phyloP scores from a whole-genome alignment of 345 rosid species.

The Microthlaspi erraticum region DNA sequence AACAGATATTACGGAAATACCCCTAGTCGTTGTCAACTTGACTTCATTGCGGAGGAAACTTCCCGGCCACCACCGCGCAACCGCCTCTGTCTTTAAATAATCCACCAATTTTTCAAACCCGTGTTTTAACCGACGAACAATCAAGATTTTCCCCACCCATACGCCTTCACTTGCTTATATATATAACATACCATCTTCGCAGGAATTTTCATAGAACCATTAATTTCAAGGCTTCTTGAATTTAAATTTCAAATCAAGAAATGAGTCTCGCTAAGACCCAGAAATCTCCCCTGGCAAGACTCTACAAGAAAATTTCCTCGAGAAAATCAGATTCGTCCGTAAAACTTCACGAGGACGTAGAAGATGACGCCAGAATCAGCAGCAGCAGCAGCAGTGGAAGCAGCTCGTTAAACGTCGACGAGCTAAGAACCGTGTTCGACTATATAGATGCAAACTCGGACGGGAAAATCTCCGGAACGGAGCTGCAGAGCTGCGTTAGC shows the following conservation, averaged over 20 bases:
- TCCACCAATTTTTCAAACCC: constrained; percentile 31
- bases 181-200: not conserved
- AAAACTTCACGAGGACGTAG: not conserved
- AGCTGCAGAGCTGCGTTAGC: constrained; percentile 55
- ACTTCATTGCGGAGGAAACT: constrained; percentile 39
- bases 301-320: constrained; percentile 42
- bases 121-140: constrained; percentile 35
- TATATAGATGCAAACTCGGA: constrained; percentile 62
- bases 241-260: not conserved
- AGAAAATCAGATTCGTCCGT: constrained; percentile 20
- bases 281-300: constrained; percentile 35
- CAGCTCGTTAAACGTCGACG: constrained; percentile 31
- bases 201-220: not conserved
- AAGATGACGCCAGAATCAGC: constrained; percentile 15
- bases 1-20: not conserved
- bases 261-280: constrained; percentile 22
- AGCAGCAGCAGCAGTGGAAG: constrained; percentile 9
- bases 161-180: constrained; percentile 30
- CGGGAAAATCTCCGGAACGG: constrained; percentile 61
- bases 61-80: constrained; percentile 44
- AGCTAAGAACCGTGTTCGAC: constrained; percentile 50
- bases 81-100: constrained; percentile 37
- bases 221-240: not conserved
- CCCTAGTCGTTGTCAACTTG: constrained; percentile 24
- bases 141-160: not conserved